These are phyloP conservation scores for Psidium friedrichsthalianum DNA, from an alignment of 345 rosid genomes.

Conservation along the genomic window DNA sequence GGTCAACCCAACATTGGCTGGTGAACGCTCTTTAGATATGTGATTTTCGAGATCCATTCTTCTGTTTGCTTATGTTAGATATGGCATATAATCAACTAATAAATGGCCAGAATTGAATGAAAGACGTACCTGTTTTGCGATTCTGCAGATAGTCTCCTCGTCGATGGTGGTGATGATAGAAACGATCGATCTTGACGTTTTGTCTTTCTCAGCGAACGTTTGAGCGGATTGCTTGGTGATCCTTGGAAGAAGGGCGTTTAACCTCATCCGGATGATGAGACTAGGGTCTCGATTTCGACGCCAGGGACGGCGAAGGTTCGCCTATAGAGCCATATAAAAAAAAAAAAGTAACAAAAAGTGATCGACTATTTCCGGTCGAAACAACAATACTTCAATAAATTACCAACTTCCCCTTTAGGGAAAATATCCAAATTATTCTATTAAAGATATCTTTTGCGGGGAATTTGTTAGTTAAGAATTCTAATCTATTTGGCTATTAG, in stretches of 20 bases:
- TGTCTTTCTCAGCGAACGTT: neutral
- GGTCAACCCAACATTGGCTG: neutral
- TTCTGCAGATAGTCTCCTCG: neutral
- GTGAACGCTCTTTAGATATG: neutral
- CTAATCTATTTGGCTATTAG: neutral
- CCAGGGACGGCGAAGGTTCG: neutral
- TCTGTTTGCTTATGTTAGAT: neutral
- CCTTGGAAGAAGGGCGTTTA: neutral
- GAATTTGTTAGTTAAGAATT: neutral
- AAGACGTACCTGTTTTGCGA: neutral
- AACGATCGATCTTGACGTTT: neutral
- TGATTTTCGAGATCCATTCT: neutral
- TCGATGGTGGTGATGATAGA: neutral
- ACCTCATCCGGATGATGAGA: neutral
- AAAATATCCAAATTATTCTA: neutral
- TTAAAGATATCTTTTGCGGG: neutral
- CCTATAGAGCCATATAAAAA: neutral
- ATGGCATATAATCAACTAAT: neutral
- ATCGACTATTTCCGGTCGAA: neutral
- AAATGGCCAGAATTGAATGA: neutral
- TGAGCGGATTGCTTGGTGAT: neutral
- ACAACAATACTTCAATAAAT: neutral
- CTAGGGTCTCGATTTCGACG: neutral
- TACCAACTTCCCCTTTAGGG: neutral
- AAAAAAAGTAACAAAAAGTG: neutral